Evolutionary conservation across 179 eudicot species (phyloP), one percentile per base, ranked within the genome.

Genomic region (Silene noctiflora): DNA sequence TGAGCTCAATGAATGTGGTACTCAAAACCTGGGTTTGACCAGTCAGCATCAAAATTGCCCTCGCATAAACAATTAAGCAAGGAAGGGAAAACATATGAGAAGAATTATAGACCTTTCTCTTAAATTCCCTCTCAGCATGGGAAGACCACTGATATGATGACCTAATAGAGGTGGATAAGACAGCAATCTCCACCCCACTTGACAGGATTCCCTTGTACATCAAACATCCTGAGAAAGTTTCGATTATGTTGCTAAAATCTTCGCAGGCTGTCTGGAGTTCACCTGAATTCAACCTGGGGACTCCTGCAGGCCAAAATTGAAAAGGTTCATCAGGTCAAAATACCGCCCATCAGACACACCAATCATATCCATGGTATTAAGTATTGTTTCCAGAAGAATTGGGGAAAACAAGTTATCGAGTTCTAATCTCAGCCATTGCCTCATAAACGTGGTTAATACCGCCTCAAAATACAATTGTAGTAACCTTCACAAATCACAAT

Each of bases 191-290:
- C 39, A 91, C 97, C 70, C 99, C 99, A 80, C 89, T 93, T 61
- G 99, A 90, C 56, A 96, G 78, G 73, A 88, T 96, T 74, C 99
- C 99, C 76, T 96, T 96, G 76, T 91, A 91, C 78, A 93, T 61
- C 51, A 90, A 84, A 80, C 87, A 84, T 39, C 89, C 91, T 13
- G 88, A 88, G 39, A 79, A 60, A 3, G 87, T 84, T 21, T 83
- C 86, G 21, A 91, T 85, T 4, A 96, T 93, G 76, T 96, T 96
- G 91, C 99, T 93, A 79, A 96, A 96, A 83, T 96, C 99, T 82
- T 96, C 99, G 69, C 99, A 96, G n/a, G 99, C 97, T 61, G 91
- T 88, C 82, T 96, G 90, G 11, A 96, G 86, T 80, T 96, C 99
- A 12, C 77, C 56, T 9, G 90, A 82, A 79, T 89, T 91, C 59